These are phyloP conservation scores for Pichia nanzhaoensis DNA, from an alignment of 805 yeast species.

Conservation along the genomic window DNA sequence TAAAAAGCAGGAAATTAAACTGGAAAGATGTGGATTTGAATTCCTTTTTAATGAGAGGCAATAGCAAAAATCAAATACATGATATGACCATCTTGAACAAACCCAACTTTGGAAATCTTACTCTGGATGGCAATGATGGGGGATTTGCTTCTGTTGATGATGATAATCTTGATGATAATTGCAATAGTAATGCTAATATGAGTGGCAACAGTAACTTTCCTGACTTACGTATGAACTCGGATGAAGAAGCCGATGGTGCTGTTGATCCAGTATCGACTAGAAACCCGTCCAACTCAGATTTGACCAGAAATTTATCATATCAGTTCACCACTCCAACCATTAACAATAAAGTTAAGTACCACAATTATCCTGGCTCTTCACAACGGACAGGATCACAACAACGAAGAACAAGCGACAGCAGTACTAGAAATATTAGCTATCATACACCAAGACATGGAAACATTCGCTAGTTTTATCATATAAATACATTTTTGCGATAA, in stretches of 20 bases:
- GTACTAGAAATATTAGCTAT: slow-evolving; percentile 4
- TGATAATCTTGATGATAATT: neutral
- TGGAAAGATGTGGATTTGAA: slow-evolving; percentile 24
- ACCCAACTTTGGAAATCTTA: slow-evolving; percentile 14
- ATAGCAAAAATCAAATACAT: slow-evolving; percentile 10
- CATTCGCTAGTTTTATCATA: slow-evolving; percentile 9
- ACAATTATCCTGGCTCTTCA: slow-evolving; percentile 5
- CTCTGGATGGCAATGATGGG: neutral
- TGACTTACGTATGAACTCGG: slow-evolving; percentile 3
- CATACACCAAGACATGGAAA: slow-evolving; percentile 10
- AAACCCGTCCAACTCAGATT: slow-evolving; percentile 5
- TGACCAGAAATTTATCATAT: slow-evolving; percentile 3
- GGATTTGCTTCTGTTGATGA: neutral
- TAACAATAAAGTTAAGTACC: slow-evolving; percentile 7
- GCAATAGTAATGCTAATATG: neutral
- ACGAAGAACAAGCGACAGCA: slow-evolving; percentile 2
- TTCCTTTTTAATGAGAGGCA: slow-evolving; percentile 3
- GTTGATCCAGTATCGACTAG: neutral
- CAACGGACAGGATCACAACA: slow-evolving; percentile 8
- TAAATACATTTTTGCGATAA: too few species aligned
- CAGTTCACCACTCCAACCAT: slow-evolving; percentile 14
- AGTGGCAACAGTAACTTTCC: neutral
- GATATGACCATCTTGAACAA: slow-evolving; percentile 24
- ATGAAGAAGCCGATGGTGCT: slow-evolving; percentile 1
- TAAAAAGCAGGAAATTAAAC: slow-evolving; percentile 23